Evolutionary conservation across 768 basidiomycete species (phyloP).

Genomic region (Boletus barrowsii): DNA sequence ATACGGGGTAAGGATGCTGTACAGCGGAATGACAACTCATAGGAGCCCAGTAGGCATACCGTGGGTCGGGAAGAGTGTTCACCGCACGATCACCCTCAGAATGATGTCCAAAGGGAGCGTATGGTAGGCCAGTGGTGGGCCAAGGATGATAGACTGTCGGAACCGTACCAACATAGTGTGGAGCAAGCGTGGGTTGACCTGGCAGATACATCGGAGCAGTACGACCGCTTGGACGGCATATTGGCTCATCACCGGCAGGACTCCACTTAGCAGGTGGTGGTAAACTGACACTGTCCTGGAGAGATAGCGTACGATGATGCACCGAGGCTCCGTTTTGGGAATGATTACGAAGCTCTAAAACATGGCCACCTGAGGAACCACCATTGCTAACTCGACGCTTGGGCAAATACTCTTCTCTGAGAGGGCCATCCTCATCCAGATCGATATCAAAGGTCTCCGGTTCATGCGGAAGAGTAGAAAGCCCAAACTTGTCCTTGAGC

Average conservation of each 20-base stretch:
- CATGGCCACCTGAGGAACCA: slow-evolving; percentile 2
- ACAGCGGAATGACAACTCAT: slow-evolving; percentile 36
- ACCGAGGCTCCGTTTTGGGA: not conserved
- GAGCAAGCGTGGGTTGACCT: slow-evolving; percentile 49
- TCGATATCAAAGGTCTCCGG: slow-evolving; percentile 67
- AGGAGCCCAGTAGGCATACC: slow-evolving; percentile 22
- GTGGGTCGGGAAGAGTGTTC: slow-evolving; percentile 13
- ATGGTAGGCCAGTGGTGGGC: slow-evolving; percentile 12
- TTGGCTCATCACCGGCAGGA: slow-evolving; percentile 75
- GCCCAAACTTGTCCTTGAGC: slow-evolving; percentile 49
- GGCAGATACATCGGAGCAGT: slow-evolving; percentile 60
- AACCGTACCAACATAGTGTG: slow-evolving; percentile 33
- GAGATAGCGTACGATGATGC: slow-evolving; percentile 5
- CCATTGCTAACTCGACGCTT: slow-evolving; percentile 47
- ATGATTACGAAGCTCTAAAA: slow-evolving; percentile 1
- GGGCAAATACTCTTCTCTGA: slow-evolving; percentile 78
- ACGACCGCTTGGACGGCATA: slow-evolving; percentile 53
- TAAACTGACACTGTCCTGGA: slow-evolving; percentile 35
- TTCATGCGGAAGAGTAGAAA: slow-evolving; percentile 37
- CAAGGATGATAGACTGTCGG: slow-evolving; percentile 32
- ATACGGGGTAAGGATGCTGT: slow-evolving; percentile 57
- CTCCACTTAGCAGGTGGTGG: slow-evolving; percentile 83
- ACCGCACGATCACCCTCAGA: slow-evolving; percentile 13
- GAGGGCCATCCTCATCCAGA: slow-evolving; percentile 78
- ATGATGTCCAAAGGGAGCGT: slow-evolving; percentile 22